Conservation (phyloP, 148 eudicot genomes). For the Rhododendron kiyosumense region DNA sequence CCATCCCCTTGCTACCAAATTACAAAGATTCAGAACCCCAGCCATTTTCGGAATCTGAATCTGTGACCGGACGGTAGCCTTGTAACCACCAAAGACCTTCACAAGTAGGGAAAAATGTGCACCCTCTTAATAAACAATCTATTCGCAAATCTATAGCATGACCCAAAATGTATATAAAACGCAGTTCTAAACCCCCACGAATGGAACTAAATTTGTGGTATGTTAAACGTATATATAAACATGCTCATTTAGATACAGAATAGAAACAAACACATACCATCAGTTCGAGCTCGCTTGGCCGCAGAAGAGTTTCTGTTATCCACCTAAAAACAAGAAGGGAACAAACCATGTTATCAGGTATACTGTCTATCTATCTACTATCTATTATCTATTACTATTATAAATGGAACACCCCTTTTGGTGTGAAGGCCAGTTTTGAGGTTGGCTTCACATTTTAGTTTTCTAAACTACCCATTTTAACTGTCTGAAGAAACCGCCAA, state of each 20-base stretch:
- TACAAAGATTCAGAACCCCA: background rate
- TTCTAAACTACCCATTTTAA: background rate
- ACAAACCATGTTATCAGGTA: background rate
- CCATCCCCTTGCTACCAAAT: background rate
- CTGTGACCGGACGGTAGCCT: background rate
- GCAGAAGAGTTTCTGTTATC: conserved; percentile 82
- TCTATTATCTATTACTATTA: background rate
- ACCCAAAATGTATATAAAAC: too few species aligned
- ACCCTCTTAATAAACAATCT: background rate
- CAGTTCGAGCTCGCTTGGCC: conserved; percentile 84
- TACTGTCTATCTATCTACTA: background rate
- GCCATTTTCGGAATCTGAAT: background rate
- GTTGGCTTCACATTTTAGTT: background rate
- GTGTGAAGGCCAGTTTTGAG: background rate
- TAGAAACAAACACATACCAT: conserved; percentile 40
- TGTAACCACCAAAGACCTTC: background rate
- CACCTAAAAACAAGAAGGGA: conserved; percentile 34
- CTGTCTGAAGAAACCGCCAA: background rate
- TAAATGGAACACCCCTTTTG: background rate
- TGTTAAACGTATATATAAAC: background rate
- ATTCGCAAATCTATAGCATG: too few species aligned
- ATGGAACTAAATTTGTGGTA: background rate
- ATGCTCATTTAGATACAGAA: background rate
- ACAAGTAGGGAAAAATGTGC: background rate
- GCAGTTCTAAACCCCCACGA: background rate